Base-by-base conservation (phyloP, 164 flowering plant genomes). In the Cinnamomum chago region DNA sequence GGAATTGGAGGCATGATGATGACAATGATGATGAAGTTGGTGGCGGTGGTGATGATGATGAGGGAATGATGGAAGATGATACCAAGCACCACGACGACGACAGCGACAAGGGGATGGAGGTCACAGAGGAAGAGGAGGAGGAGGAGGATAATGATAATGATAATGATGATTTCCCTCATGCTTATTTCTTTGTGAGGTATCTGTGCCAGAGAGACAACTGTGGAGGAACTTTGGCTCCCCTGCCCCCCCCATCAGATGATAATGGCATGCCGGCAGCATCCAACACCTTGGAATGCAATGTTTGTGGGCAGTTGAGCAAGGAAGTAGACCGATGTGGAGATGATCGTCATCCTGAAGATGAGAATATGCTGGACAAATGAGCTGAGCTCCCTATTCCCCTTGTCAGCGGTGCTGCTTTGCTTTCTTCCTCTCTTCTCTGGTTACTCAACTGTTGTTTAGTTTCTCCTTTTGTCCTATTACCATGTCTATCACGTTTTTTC, bases 221-320 rank as follows among this genome's bases (percentile, higher is more conserved):
- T 70, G 77, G 89, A 62, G 99, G 97, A 17, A 91, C 97, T 5
- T 77, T 95, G 79, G 99, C 97, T 66, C 95, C 99, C 15, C 71
- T 95, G 62, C 89, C 92, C 2, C 89, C 92, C 2, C 89, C 92
- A 2, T 87, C 88, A 1, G 68, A 80, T 1, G 77, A 75, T 58
- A 76, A 75, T 55, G 78, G 69, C 65, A 20, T 71, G 2, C 5
- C 35, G 35, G 35, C 35, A 30, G 58, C 80, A 15, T 81, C 89
- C 58, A 73, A 79, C 72, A 55, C 87, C 9, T 78, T 92, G 89
- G 98, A 95, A 80, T 95, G 99, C 79, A 92, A 90, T 86, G 94
- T 85, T 17, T 95, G 97, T 76, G 94, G 97, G 22, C 79, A 75
- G 47, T 76, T 88, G 69, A 86, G 79, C 78, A 76, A 74, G 0